Evolutionary conservation across 352 stramenopile species (phyloP).

Genomic region (Globisporangium uncinulatum): DNA sequence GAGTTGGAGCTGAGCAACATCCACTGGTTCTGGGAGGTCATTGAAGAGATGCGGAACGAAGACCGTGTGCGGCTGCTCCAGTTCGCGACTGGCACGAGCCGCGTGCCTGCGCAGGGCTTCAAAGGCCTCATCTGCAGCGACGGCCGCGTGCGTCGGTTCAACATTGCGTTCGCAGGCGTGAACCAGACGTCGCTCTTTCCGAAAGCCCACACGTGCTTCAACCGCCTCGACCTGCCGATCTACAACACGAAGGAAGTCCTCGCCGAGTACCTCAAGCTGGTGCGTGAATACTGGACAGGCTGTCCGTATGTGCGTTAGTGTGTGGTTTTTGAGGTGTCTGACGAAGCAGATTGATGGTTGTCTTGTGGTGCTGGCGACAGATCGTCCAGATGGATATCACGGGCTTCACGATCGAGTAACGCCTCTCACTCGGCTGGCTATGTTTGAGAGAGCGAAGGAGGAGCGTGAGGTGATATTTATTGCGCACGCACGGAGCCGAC

Average conservation of each 20-base stretch:
- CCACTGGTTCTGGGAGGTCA: conserved; percentile 97
- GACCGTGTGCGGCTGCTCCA: conserved; percentile 74
- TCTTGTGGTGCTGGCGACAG: conserved; percentile 9
- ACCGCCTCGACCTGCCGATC: conserved; percentile 70
- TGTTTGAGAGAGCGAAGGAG: too few species aligned
- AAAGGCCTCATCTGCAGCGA: conserved; percentile 83
- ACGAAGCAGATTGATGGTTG: not conserved
- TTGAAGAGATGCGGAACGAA: conserved; percentile 67
- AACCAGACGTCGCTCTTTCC: conserved; percentile 68
- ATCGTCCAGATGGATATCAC: conserved; percentile 98
- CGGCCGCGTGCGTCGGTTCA: conserved; percentile 70
- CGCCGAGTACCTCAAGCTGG: conserved; percentile 61
- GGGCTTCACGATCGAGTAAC: conserved; percentile 88
- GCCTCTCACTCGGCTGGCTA: too few species aligned
- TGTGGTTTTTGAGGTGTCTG: not conserved
- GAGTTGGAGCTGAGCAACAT: conserved; percentile 86
- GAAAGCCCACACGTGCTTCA: conserved; percentile 84
- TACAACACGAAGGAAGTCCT: conserved; percentile 69
- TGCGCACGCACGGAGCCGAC: not conserved
- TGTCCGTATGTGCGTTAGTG: too few species aligned
- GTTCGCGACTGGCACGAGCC: conserved; percentile 78
- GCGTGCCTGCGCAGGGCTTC: conserved; percentile 77
- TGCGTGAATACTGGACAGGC: conserved; percentile 11
- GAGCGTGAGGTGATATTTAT: conserved; percentile 6
- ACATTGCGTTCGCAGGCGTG: conserved; percentile 57